Percentiles rank a stretch among this genome's conserved stretches.
phyloP scores from a whole-genome alignment of 106 monocot species.

The Platanthera zijinensis region DNA sequence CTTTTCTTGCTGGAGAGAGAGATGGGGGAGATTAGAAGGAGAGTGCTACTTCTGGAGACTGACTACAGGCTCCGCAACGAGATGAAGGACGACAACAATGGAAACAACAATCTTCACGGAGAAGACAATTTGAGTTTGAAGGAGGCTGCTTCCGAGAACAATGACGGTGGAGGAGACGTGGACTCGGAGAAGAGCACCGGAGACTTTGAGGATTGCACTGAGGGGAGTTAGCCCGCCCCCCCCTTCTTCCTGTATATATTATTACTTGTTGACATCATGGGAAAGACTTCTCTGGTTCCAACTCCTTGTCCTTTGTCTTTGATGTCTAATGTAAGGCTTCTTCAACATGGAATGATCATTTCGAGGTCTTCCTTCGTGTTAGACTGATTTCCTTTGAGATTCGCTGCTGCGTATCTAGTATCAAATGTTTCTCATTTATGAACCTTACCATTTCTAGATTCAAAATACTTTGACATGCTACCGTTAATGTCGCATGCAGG shows the following conservation, averaged over 20 bases:
- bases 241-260: neutral
- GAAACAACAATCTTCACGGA: neutral
- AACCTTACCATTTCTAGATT: neutral
- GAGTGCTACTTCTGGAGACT: conserved; percentile 47
- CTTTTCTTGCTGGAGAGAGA: conserved; percentile 84
- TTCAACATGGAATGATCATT: neutral
- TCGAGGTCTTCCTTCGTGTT: neutral
- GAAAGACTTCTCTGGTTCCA: neutral
- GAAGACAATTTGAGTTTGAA: conserved; percentile 12
- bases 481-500: neutral
- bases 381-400: neutral
- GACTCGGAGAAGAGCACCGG: conserved; percentile 35
- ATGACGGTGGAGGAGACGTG: conserved; percentile 29
- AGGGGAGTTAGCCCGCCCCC: neutral
- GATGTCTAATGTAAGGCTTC: neutral
- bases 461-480: neutral
- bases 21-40: conserved; percentile 54
- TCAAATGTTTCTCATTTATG: neutral
- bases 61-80: conserved; percentile 6
- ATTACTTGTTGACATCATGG: neutral
- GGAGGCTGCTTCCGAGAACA: conserved; percentile 34
- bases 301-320: neutral
- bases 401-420: neutral
- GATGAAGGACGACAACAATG: conserved; percentile 6
- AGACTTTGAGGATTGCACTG: conserved; percentile 14